These are phyloP conservation scores for Penicillium olsonii DNA, from an alignment of 2,329 filamentous ascomycete species.

Conservation along the genomic window DNA sequence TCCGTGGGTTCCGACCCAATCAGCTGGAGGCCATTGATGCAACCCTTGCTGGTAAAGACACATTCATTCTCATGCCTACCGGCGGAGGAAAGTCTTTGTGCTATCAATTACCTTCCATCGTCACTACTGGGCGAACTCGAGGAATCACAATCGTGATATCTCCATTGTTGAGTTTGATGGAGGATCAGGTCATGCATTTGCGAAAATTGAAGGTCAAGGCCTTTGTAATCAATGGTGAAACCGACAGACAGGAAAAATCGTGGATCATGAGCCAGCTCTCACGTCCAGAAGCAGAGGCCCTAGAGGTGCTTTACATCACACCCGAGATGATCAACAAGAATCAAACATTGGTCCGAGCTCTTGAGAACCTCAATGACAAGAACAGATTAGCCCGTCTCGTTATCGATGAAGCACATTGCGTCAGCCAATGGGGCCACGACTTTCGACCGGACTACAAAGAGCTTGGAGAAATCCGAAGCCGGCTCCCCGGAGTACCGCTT, in stretches of 20 bases:
- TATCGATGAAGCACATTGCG: slow-evolving; percentile 98
- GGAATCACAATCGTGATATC: slow-evolving; percentile 96
- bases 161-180: slow-evolving; percentile 91
- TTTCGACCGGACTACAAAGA: slow-evolving; percentile 95
- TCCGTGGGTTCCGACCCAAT: slow-evolving; percentile 84
- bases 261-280: slow-evolving; percentile 67
- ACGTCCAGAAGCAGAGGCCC: slow-evolving; percentile 67
- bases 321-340: slow-evolving; percentile 96
- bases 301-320: slow-evolving; percentile 91
- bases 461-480: slow-evolving; percentile 70
- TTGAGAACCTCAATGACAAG: slow-evolving; percentile 68
- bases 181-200: slow-evolving; percentile 90
- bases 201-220: slow-evolving; percentile 74
- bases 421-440: slow-evolving; percentile 98
- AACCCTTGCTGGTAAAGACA: slow-evolving; percentile 81
- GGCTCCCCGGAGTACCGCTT: slow-evolving; percentile 77
- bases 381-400: slow-evolving; percentile 83
- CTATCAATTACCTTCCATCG: slow-evolving; percentile 88
- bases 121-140: slow-evolving; percentile 73
- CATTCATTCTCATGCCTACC: slow-evolving; percentile 96
- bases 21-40: slow-evolving; percentile 96
- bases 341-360: slow-evolving; percentile 62
- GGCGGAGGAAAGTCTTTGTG: slow-evolving; percentile 96
- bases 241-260: slow-evolving; percentile 61
- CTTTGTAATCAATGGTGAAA: slow-evolving; percentile 78